Conservation (phyloP, 345 rosid species). For the Corchorus capsularis region DNA sequence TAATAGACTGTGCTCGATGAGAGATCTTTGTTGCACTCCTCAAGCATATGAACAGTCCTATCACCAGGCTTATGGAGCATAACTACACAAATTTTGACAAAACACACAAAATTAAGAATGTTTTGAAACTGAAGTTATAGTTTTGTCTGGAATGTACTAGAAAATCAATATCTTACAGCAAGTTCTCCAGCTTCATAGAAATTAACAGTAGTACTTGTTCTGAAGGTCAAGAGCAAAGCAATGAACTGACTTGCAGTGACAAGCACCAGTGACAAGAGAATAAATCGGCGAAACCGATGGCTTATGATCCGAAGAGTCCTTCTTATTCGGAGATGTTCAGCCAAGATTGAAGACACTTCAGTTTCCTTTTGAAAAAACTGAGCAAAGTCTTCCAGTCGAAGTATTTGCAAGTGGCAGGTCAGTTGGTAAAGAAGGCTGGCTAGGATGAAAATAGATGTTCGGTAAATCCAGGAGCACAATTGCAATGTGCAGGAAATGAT, state of each 20-base stretch:
- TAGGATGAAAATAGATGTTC: slow-evolving; percentile 64
- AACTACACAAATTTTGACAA: slow-evolving; percentile 44
- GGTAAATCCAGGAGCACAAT: slow-evolving; percentile 82
- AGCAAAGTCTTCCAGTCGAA: slow-evolving; percentile 77
- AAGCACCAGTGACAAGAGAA: slow-evolving; percentile 56
- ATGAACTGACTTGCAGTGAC: slow-evolving; percentile 79
- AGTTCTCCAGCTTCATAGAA: slow-evolving; percentile 87
- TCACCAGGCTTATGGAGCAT: slow-evolving; percentile 75
- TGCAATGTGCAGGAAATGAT: slow-evolving; percentile 61
- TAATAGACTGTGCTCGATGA: slow-evolving; percentile 78
- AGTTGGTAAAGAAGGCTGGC: slow-evolving; percentile 70
- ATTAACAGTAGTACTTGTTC: slow-evolving; percentile 56
- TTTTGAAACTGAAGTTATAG: not conserved
- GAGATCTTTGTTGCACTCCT: slow-evolving; percentile 93
- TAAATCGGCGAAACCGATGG: slow-evolving; percentile 76
- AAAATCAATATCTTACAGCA: slow-evolving; percentile 33
- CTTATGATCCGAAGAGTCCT: slow-evolving; percentile 78
- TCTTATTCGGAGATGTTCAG: slow-evolving; percentile 65
- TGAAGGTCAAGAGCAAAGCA: slow-evolving; percentile 58
- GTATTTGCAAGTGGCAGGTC: slow-evolving; percentile 71
- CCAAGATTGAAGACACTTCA: slow-evolving; percentile 63
- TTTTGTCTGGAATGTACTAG: not conserved
- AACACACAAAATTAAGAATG: not conserved
- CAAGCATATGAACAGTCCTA: slow-evolving; percentile 83
- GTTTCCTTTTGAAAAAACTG: slow-evolving; percentile 67